A percentile compares a stretch with the other conserved stretches of the same genome.
phyloP scores from a whole-genome alignment of 1,284 basidiomycete genomes.

The Chalciporus sp. region DNA sequence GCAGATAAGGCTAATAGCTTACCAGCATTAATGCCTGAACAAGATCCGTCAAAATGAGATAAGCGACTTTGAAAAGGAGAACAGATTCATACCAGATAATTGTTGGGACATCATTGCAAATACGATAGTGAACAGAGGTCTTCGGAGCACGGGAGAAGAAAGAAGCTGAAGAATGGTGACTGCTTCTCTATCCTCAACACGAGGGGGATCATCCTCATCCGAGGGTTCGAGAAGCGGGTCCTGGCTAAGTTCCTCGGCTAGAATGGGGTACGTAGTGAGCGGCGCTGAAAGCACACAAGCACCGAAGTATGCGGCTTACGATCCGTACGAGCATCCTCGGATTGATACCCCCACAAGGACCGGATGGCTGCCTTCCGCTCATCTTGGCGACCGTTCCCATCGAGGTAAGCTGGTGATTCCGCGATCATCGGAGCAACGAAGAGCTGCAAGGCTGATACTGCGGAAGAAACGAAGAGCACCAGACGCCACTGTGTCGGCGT shows the following conservation, averaged over 20 bases:
- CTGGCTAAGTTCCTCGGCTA: conserved; percentile 31
- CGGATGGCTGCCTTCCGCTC: conserved; percentile 49
- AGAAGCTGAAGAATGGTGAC: conserved; percentile 60
- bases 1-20: conserved; percentile 5
- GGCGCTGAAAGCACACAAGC: neutral
- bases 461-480: conserved; percentile 70
- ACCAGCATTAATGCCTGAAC: conserved; percentile 57
- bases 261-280: conserved; percentile 3
- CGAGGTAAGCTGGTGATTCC: conserved; percentile 73
- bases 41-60: conserved; percentile 6
- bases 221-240: conserved; percentile 52
- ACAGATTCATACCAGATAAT: conserved; percentile 57
- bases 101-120: conserved; percentile 81
- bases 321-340: conserved; percentile 21
- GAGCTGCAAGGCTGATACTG: conserved; percentile 62
- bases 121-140: conserved; percentile 70
- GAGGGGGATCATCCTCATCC: conserved; percentile 25
- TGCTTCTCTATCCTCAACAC: conserved; percentile 28
- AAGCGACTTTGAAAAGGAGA: neutral
- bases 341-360: conserved; percentile 52
- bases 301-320: conserved; percentile 17
- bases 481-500: conserved; percentile 72
- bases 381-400: conserved; percentile 48
- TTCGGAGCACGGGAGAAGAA: conserved; percentile 56
- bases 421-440: conserved; percentile 52